phyloP scores from a whole-genome alignment of 495 filamentous ascomycete genomes.

The Talaromyces trachyspermus region DNA sequence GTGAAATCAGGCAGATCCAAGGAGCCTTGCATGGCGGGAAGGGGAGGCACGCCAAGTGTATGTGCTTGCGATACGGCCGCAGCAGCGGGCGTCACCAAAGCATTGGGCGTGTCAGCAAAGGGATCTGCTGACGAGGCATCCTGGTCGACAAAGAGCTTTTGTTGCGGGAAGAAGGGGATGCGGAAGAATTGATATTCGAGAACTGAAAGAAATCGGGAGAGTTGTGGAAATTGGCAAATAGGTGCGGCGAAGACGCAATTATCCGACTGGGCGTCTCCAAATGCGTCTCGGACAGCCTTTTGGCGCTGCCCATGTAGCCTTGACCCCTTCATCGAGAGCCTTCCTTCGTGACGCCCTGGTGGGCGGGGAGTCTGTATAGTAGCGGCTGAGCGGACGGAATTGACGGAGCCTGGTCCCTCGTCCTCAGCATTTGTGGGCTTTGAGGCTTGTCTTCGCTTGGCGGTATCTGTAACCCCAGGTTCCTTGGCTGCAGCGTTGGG shows the following conservation, averaged over 20 bases:
- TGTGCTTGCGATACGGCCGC: conserved; percentile 11
- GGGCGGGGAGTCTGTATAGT: conserved; percentile 64
- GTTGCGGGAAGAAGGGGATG: conserved; percentile 60
- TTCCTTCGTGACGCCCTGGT: conserved; percentile 50
- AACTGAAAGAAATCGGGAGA: conserved; percentile 65
- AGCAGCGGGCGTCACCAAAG: conserved; percentile 3
- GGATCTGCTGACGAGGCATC: conserved; percentile 18
- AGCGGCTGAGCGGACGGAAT: conserved; percentile 40
- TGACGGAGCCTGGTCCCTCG: conserved; percentile 29
- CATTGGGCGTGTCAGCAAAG: conserved; percentile 8
- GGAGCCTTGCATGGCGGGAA: conserved; percentile 31
- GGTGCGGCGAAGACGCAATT: conserved; percentile 34
- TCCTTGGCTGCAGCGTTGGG: conserved; percentile 34
- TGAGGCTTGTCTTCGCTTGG: conserved; percentile 28
- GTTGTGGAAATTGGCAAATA: conserved; percentile 50
- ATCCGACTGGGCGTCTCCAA: conserved; percentile 38
- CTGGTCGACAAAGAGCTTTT: conserved; percentile 71
- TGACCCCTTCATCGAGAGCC: conserved; percentile 27
- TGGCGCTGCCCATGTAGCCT: conserved; percentile 8
- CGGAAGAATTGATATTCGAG: conserved; percentile 60
- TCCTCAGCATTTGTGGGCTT: conserved; percentile 32
- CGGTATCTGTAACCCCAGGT: conserved; percentile 34
- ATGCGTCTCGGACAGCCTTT: conserved; percentile 20
- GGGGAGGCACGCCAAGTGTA: conserved; percentile 27
- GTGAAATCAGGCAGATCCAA: conserved; percentile 38